These are phyloP conservation scores for Chaetomium sp. DNA, from an alignment of 2,329 filamentous ascomycete genomes.

Conservation along the genomic window DNA sequence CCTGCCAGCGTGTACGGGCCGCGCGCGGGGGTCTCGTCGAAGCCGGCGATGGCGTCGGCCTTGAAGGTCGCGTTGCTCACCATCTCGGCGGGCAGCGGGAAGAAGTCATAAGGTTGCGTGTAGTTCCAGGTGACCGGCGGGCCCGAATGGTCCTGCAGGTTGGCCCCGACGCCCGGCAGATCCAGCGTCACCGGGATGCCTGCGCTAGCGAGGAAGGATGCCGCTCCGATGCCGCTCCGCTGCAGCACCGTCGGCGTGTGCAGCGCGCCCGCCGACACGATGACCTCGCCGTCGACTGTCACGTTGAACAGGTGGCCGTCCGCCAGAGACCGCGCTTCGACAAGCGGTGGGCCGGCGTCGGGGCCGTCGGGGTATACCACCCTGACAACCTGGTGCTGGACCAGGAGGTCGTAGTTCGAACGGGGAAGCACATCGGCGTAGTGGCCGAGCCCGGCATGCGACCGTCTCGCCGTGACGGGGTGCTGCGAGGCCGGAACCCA, in stretches of 20 bases:
- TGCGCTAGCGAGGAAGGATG: constrained; percentile 41
- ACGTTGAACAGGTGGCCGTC: constrained; percentile 31
- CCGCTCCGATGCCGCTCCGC: constrained; percentile 45
- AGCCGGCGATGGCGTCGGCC: constrained; percentile 39
- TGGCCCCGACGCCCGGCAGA: constrained; percentile 61
- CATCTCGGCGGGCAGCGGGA: constrained; percentile 28
- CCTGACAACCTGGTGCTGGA: constrained; percentile 38
- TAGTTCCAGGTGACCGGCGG: constrained; percentile 33
- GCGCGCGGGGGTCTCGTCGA: constrained; percentile 38
- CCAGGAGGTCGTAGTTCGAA: constrained; percentile 32
- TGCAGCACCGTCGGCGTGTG: constrained; percentile 49
- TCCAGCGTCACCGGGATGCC: constrained; percentile 56
- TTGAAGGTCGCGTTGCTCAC: constrained; percentile 38
- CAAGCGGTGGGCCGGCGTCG: constrained; percentile 22
- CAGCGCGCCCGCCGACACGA: constrained; percentile 46
- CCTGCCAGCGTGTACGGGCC: constrained; percentile 44
- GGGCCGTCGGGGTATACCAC: constrained; percentile 29
- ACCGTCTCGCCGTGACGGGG: constrained; percentile 36
- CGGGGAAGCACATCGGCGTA: constrained; percentile 36
- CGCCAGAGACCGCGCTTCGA: constrained; percentile 29
- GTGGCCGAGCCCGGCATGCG: constrained; percentile 39
- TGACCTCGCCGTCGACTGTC: constrained; percentile 41
- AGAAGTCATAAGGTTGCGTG: constrained; percentile 30
- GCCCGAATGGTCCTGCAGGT: constrained; percentile 43
- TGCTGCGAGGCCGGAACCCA: constrained; percentile 39